Percentiles rank a stretch among this genome's conserved stretches.
phyloP scores from a whole-genome alignment of 2,329 filamentous ascomycete species.

The Zymoseptoria tritici region DNA sequence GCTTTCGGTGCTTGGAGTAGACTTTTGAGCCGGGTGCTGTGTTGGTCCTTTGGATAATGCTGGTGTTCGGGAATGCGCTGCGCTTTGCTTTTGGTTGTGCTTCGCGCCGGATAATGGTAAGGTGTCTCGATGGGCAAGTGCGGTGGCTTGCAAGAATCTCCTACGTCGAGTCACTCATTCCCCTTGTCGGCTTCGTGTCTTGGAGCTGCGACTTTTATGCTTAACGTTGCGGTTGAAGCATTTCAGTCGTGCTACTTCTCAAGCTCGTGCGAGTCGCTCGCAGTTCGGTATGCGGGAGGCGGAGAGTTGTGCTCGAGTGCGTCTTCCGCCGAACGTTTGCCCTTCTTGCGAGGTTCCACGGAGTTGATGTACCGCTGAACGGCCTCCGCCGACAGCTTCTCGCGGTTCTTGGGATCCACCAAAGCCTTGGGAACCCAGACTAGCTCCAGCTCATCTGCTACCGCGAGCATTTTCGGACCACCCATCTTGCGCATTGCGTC shows the following conservation, averaged over 20 bases:
- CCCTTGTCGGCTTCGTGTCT: no score
- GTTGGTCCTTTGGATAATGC: no score
- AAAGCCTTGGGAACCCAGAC: neutral
- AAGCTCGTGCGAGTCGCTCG: neutral
- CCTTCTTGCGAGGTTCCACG: neutral
- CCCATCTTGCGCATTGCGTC: neutral
- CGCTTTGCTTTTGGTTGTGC: neutral
- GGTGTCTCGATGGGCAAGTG: neutral
- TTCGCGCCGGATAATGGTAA: no score
- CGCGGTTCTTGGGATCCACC: neutral
- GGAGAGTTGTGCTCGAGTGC: neutral
- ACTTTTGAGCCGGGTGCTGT: neutral
- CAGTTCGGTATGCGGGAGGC: neutral
- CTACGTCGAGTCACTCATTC: neutral
- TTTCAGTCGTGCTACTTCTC: neutral
- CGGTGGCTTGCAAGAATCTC: neutral
- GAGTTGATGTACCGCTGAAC: neutral
- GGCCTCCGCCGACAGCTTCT: neutral
- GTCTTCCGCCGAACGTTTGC: neutral
- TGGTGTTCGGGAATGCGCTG: neutral
- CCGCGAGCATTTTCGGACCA: neutral
- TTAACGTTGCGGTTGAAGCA: neutral
- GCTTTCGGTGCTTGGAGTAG: neutral
- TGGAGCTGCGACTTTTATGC: neutral
- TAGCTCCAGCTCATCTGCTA: neutral